Evolutionary conservation across 78 protist species (phyloP).

Genomic region (slime mould (Dictyostelium discoideum)): DNA sequence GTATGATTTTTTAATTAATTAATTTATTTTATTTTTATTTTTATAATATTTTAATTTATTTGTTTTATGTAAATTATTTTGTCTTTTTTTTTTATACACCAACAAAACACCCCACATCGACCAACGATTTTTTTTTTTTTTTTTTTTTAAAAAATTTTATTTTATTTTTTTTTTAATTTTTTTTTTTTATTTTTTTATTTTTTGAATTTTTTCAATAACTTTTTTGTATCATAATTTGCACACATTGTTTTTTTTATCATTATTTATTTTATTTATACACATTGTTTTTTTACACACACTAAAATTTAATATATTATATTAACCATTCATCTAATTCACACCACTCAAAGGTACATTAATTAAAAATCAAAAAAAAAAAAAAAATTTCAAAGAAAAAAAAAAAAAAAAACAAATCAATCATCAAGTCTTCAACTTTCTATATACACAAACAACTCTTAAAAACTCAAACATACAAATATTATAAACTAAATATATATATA

Average conservation of each 20-base stretch:
- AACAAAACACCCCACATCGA: background rate
- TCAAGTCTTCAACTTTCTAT: no score
- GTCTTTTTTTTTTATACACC: background rate
- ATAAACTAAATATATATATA: background rate
- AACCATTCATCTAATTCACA: background rate
- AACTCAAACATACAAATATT: no score
- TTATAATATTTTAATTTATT: background rate
- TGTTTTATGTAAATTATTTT: background rate
- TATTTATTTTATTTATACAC: background rate
- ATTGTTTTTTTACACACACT: background rate
- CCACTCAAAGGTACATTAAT: background rate
- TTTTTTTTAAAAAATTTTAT: no score
- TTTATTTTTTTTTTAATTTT: no score
- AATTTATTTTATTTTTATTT: background rate
- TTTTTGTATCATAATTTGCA: no score
- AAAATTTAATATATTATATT: no score
- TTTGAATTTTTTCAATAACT: background rate
- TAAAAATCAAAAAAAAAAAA: background rate
- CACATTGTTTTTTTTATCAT: background rate
- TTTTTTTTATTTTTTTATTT: no score
- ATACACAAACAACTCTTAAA: no score
- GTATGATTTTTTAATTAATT: background rate
- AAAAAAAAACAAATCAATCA: no score
- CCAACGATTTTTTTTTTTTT: no score
- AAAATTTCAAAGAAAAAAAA: background rate